These are phyloP conservation scores for Citeromyces hawaiiensis DNA, from an alignment of 1,139 yeast genomes.

Conservation along the genomic window DNA sequence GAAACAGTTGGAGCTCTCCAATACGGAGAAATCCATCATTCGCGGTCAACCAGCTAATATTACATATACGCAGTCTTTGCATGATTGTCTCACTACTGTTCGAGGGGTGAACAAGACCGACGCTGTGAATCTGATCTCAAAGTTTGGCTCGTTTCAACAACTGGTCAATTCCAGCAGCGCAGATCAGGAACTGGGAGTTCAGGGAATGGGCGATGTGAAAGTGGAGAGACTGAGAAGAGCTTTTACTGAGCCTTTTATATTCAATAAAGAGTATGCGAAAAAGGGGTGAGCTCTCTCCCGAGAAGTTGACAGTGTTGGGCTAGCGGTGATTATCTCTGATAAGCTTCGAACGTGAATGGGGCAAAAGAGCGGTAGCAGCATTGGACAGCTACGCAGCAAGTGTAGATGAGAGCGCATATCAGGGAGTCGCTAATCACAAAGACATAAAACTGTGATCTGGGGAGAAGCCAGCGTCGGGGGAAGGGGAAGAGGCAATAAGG, in stretches of 20 bases:
- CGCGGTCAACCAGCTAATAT: slow-evolving; percentile 24
- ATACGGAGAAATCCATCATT: slow-evolving; percentile 11
- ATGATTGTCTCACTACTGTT: slow-evolving; percentile 33
- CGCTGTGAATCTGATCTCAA: slow-evolving; percentile 35
- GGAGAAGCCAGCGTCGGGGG: too few relatives aligned
- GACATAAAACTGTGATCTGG: too few relatives aligned
- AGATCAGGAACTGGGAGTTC: slow-evolving; percentile 11
- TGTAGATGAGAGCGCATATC: too few relatives aligned
- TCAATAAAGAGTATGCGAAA: slow-evolving; percentile 4
- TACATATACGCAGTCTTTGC: slow-evolving; percentile 21
- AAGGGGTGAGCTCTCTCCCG: too few relatives aligned
- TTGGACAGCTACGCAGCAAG: too few relatives aligned
- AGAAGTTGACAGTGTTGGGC: too few relatives aligned
- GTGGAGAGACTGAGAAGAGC: slow-evolving; percentile 11
- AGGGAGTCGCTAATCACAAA: too few relatives aligned
- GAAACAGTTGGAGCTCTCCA: slow-evolving; percentile 29
- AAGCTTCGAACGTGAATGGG: too few relatives aligned
- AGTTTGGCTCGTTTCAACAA: slow-evolving; percentile 29
- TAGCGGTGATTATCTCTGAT: too few relatives aligned
- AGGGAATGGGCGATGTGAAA: slow-evolving; percentile 17
- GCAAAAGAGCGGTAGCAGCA: too few relatives aligned
- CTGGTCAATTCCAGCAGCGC: slow-evolving; percentile 15
- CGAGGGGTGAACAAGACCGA: slow-evolving; percentile 40
- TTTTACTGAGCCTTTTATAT: slow-evolving; percentile 12
- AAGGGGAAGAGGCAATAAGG: too few relatives aligned